Conservation (phyloP, 306 rosid genomes). For the Castanea crenata region DNA sequence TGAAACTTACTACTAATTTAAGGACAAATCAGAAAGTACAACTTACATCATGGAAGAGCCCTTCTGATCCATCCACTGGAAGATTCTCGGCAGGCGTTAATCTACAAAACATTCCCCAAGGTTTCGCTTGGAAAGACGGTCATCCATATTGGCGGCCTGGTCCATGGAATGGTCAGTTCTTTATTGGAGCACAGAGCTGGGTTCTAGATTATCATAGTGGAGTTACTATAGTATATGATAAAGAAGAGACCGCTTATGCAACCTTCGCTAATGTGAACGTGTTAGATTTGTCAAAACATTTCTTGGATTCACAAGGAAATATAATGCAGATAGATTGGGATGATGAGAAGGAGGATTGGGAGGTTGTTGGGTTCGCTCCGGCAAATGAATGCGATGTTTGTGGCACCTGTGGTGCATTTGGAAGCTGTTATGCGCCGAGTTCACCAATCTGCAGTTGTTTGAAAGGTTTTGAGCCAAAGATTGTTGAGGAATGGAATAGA, state of each 20-base stretch:
- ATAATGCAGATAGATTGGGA: too few species aligned
- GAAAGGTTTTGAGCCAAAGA: too few species aligned
- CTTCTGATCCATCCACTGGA: conserved; percentile 7
- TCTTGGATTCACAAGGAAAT: not conserved
- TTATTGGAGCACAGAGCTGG: not conserved
- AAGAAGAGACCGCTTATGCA: not conserved
- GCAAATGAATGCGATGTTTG: too few species aligned
- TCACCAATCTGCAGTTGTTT: too few species aligned
- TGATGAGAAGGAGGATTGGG: too few species aligned
- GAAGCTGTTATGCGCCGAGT: too few species aligned
- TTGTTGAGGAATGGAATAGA: too few species aligned
- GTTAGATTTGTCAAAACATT: accelerated
- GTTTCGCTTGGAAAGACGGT: not conserved
- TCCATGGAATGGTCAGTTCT: conserved; percentile 21
- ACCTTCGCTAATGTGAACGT: not conserved
- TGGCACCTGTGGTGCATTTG: too few species aligned
- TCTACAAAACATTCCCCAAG: not conserved
- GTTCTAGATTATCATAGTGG: not conserved
- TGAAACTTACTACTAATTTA: not conserved
- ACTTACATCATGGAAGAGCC: not conserved
- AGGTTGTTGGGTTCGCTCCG: not conserved
- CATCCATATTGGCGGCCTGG: conserved; percentile 13
- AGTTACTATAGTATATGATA: not conserved
- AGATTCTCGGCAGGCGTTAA: not conserved
- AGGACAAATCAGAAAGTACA: not conserved